A percentile compares a stretch with the other conserved stretches of the same genome.
phyloP scores from a whole-genome alignment of 164 flowering plant species.

The Stephania japonica region DNA sequence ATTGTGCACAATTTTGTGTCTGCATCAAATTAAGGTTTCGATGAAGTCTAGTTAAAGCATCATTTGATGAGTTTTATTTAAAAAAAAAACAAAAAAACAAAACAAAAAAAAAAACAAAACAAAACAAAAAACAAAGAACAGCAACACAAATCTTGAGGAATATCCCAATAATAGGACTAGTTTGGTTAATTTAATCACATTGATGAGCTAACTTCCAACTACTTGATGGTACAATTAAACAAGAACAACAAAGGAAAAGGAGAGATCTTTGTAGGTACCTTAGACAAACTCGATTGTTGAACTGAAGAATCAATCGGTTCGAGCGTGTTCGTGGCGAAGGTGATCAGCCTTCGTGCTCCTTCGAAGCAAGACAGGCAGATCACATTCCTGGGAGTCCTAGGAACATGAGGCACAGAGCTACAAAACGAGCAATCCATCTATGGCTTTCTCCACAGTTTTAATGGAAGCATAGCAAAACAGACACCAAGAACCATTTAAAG shows the following conservation, averaged over 20 bases:
- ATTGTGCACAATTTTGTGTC: too few species aligned
- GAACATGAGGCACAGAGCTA: conserved; percentile 42
- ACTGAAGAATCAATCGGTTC: conserved; percentile 15
- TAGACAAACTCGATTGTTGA: conserved; percentile 36
- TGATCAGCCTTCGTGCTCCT: conserved; percentile 46
- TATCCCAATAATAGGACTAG: too few species aligned
- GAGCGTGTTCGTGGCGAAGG: conserved; percentile 34
- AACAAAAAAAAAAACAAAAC: too few species aligned
- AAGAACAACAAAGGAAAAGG: neutral
- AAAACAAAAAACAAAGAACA: too few species aligned
- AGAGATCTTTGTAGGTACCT: conserved; percentile 29
- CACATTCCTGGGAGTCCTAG: conserved; percentile 75
- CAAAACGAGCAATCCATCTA: conserved; percentile 63
- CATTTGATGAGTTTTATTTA: too few species aligned
- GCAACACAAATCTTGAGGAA: too few species aligned
- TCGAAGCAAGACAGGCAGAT: conserved; percentile 67
- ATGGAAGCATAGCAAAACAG: neutral
- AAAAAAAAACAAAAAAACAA: too few species aligned
- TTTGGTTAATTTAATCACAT: too few species aligned
- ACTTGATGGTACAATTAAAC: neutral
- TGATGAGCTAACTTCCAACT: neutral
- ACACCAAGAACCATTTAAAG: neutral
- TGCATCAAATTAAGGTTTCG: too few species aligned
- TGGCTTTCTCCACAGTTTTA: neutral
- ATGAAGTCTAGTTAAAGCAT: too few species aligned